Base-by-base conservation (phyloP, 805 yeast species). In the Candida berthetii region DNA sequence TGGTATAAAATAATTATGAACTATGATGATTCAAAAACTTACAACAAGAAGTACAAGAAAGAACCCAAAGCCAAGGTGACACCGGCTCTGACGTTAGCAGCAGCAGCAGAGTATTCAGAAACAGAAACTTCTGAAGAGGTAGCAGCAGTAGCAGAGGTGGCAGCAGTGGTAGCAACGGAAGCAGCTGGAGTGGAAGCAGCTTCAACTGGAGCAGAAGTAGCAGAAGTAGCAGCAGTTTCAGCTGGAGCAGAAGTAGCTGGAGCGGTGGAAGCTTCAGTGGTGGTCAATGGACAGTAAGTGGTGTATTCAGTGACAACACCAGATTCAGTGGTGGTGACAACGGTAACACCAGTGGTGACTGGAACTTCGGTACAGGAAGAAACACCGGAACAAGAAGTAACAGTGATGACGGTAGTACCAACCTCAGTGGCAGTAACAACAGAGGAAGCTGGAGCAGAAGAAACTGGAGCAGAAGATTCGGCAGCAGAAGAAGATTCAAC, bases 91-190 rank as follows among this genome's bases (percentile, higher is more conserved):
- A 39, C 37, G 18, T 41, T 43, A 43, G 42, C 43, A 40, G 48
- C 52, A 38, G 46, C 48, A 41, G 43, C 48, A 36, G 49, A 32
- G 13, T 42, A 22, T 4, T 10, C 33, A 17, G 41, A 36, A 37
- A 34, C 43, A 24, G 42, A 35, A 38, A 35, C 25, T 14, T 29
- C 39, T 33, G 39, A 27, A 28, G 43, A 32, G 36, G 61, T 60
- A 35, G 62, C 61, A 20, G 43, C 50, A 22, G 55, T 48, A 39
- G 48, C 51, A 39, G 58, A 52, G 40, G 69, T 64, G 41, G 62
- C 48, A 22, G 44, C 50, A 27, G 50, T 33, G 17, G 41, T 25
- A 33, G 40, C 43, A 13, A 50, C 37, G 5, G 46, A 46, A 22
- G 40, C 37, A 18, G 38, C 50, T 32, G 57, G 47, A 36, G 41